Conservation (phyloP, 305 asterid species). For the Caryopteris hybrid region DNA sequence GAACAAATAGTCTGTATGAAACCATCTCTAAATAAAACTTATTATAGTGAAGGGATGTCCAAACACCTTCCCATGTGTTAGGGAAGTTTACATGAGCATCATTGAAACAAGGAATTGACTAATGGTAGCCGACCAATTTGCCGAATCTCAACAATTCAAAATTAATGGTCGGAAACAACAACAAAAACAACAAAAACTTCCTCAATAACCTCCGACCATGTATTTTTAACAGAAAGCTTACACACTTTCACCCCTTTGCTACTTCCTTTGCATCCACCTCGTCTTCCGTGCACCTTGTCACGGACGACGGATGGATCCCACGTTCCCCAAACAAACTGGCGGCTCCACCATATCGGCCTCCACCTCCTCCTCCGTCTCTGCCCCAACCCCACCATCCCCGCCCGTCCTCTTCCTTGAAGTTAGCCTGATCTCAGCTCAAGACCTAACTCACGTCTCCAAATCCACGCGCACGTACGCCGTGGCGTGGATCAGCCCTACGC, state of each 20-base stretch:
- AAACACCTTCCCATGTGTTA: background rate
- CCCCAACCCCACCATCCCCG: conserved; percentile 22
- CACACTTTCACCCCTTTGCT: background rate
- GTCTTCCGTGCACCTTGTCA: conserved; percentile 12
- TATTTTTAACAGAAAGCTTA: conserved; percentile 25
- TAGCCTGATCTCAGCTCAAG: conserved; percentile 64
- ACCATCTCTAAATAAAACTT: no score
- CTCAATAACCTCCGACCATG: conserved; percentile 23
- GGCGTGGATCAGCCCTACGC: conserved; percentile 46
- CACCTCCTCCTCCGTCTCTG: conserved; percentile 28
- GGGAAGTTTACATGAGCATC: conserved; percentile 2
- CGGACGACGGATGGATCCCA: conserved; percentile 47
- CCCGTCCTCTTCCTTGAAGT: conserved; percentile 48
- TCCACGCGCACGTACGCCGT: conserved; percentile 57
- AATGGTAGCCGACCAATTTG: conserved; percentile 23
- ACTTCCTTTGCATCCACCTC: conserved; percentile 8
- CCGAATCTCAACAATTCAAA: conserved; percentile 11
- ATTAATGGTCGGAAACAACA: conserved; percentile 33
- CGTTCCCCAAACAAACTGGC: conserved; percentile 25
- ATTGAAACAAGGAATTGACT: background rate
- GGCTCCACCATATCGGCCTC: conserved; percentile 32
- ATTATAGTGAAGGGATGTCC: no score
- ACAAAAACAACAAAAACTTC: conserved; percentile 17
- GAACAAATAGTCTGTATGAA: no score
- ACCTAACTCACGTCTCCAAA: conserved; percentile 44